Conservation (phyloP, 1,139 yeast genomes). For the Hansenula anomala region DNA sequence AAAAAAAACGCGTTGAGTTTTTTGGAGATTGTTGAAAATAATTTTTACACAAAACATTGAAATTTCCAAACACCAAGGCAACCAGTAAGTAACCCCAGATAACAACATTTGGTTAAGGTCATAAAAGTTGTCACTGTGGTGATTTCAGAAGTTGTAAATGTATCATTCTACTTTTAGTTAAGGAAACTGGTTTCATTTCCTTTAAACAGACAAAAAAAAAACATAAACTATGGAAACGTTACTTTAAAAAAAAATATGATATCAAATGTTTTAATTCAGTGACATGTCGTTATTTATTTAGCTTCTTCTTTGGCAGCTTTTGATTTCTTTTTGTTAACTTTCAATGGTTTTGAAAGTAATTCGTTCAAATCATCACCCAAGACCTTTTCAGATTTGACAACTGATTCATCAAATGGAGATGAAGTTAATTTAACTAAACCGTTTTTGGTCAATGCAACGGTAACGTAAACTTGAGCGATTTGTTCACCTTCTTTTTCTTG, state of each 20-base stretch:
- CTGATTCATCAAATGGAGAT: slow-evolving; percentile 40
- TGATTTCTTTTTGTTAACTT: slow-evolving; percentile 50
- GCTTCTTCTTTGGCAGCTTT: slow-evolving; percentile 15
- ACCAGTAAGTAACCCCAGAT: too few relatives aligned
- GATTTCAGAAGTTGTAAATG: too few relatives aligned
- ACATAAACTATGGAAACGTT: too few relatives aligned
- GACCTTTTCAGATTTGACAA: slow-evolving; percentile 54
- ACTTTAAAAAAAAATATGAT: too few relatives aligned
- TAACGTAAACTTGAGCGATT: slow-evolving; percentile 72
- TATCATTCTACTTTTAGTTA: too few relatives aligned
- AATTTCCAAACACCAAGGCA: neutral
- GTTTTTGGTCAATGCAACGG: slow-evolving; percentile 70
- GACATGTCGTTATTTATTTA: neutral
- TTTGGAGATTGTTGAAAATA: neutral
- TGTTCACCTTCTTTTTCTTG: slow-evolving; percentile 65
- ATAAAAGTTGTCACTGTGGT: too few relatives aligned
- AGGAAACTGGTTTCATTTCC: too few relatives aligned
- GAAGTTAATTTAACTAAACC: slow-evolving; percentile 67
- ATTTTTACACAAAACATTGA: neutral
- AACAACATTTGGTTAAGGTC: too few relatives aligned
- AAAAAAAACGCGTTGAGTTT: too few relatives aligned
- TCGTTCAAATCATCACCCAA: slow-evolving; percentile 45
- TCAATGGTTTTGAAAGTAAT: slow-evolving; percentile 53
- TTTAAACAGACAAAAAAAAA: too few relatives aligned
- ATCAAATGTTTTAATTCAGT: too few relatives aligned